Base-by-base conservation (phyloP, 768 basidiomycete genomes). In the Arthromyces matolae region DNA sequence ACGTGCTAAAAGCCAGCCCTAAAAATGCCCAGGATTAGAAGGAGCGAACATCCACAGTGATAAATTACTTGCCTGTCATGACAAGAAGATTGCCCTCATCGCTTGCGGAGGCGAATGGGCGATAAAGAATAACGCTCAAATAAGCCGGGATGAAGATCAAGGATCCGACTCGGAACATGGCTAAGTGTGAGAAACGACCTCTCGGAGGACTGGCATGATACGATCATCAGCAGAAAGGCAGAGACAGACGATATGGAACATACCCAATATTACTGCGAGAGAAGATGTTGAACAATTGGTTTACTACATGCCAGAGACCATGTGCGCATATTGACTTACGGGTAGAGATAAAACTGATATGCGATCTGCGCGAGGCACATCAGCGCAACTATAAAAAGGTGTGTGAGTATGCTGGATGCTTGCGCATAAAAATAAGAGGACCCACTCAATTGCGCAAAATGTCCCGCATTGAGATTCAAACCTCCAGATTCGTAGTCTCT, bases 301-400 rank as follows among this genome's bases (percentile, higher is more conserved):
- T 41, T 31, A 14, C 34, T 38, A 39, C 18, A 33, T 38, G 32
- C 25, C 33, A 42, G 35, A 43, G n/a, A n/a, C n/a, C n/a, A n/a
- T n/a, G n/a, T n/a, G n/a, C n/a, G n/a, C n/a, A n/a, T n/a, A n/a
- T n/a, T n/a, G 33, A 44, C 89, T 66, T 60, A 92, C 87, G 89
- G 89, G 73, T 93, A 93, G 28, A 91, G 76, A 60, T 90, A 83
- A 61, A 92, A 93, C 60, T 93, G 93, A 62, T 93, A 95, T 29
- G 84, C 81, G 42, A 96, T 88, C 64, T 94, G 93, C 51, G 84
- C 89, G n/a, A 93, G 74, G 65, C 91, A 94, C 93, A 96, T 95
- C 47, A 95, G 58, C 5, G 89, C 90, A 62, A 89, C 89, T 92
- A 54, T 8, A 54, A 13, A n/a, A 47, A 37, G 18, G 32, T 33